Base-by-base conservation (phyloP, 2,329 filamentous ascomycete species). In the Sordariomycetes sp. region DNA sequence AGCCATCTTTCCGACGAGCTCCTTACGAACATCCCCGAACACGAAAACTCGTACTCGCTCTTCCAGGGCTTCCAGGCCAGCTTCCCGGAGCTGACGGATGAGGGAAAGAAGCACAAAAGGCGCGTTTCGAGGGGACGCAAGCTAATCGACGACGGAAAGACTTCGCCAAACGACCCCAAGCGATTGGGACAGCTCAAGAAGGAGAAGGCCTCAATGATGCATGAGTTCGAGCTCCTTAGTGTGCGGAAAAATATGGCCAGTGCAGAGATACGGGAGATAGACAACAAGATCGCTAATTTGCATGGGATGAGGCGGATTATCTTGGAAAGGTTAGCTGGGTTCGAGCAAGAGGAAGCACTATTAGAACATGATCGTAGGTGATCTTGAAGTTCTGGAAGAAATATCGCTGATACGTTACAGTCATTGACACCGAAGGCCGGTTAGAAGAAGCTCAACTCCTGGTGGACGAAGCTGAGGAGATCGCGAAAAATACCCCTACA, bases 221-320 rank as follows among this genome's bases (percentile, higher is more conserved):
- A 93, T 56, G 76, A 86, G 45, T 67, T 98, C 46, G 87, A 96
- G 51, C 85, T 95, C 75, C 78, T 96, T 63, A 75, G 82, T 4
- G 78, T 96, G 41, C 76, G 92, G 39, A 98, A 98, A 60, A 94
- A 92, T 52, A 95, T 98, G 90, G 90, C 88, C 46, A 92, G 86
- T 49, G 84, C 86, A 42, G 92, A 98, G 58, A 96, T 98, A 39
- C 78, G 79, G 39, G 92, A 98, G 51, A 94, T 98, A 40, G 92
- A 98, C 61, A 88, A 83, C 61, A 98, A 96, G 60, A 90, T 98
- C 42, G 77, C 86, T 40, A 96, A 96, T 56, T 66, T 98, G 35
- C 82, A 86, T 46, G 86, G 78, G 41, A 95, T 96, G 86, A 81
- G 92, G 44, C 83, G 81, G 51, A 93, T 95, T 40, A 83, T 96